Evolutionary conservation across 805 yeast genomes (phyloP).

Genomic region (Saccharomycopsis sp.): DNA sequence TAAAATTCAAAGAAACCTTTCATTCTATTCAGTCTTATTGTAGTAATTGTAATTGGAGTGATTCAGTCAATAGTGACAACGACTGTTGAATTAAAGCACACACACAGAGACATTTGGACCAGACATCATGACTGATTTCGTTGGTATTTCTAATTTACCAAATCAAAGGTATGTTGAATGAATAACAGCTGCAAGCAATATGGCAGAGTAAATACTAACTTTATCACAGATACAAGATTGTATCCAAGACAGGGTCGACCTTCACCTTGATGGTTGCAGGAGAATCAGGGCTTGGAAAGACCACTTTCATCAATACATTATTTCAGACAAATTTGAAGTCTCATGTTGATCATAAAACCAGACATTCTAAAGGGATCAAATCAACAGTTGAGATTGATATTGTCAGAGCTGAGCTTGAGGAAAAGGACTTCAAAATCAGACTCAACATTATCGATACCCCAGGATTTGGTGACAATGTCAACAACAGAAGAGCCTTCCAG

Average conservation of each 20-base stretch:
- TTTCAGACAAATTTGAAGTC: conserved; percentile 70
- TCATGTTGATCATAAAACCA: conserved; percentile 33
- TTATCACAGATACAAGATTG: conserved; percentile 53
- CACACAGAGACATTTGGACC: neutral
- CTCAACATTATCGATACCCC: conserved; percentile 87
- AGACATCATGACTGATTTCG: conserved; percentile 32
- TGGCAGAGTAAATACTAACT: neutral
- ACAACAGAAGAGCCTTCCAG: conserved; percentile 80
- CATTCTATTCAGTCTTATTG: too few relatives aligned
- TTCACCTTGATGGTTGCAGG: conserved; percentile 85
- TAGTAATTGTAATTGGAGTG: too few relatives aligned
- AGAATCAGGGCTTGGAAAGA: conserved; percentile 86
- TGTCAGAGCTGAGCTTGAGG: conserved; percentile 74
- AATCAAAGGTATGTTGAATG: conserved; percentile 52
- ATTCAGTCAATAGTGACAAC: neutral
- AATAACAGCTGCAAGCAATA: neutral
- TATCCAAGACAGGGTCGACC: conserved; percentile 66
- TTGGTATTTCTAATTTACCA: conserved; percentile 68
- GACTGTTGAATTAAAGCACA: neutral
- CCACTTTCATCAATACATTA: conserved; percentile 83
- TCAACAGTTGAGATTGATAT: conserved; percentile 76
- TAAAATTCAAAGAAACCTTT: neutral
- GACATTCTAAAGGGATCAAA: conserved; percentile 50
- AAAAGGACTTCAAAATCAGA: conserved; percentile 70
- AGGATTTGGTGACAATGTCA: conserved; percentile 87